A percentile compares a stretch with the other conserved stretches of the same genome.
Conservation (phyloP, 2,329 filamentous ascomycete genomes). For the Colletotrichum sp. region DNA sequence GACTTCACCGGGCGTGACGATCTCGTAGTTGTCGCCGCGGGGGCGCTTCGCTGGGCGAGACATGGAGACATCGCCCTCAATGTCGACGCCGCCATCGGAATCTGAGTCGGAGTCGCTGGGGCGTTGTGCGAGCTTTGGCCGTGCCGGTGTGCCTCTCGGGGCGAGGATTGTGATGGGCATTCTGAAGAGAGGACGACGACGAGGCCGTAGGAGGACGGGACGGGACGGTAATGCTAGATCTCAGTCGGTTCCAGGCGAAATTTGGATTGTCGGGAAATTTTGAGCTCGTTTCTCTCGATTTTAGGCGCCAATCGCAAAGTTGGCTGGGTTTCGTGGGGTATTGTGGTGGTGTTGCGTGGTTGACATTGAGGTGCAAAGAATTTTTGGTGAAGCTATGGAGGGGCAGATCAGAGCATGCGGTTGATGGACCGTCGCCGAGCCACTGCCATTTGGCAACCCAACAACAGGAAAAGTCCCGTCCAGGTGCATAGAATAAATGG, state of each 20-base stretch:
- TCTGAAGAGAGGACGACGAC: not conserved
- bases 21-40: conserved; percentile 45
- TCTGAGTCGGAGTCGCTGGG: conserved; percentile 47
- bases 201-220: not conserved
- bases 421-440: not conserved
- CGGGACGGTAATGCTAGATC: not conserved
- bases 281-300: not conserved
- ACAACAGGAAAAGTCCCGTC: not conserved
- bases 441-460: not conserved
- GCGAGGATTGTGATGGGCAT: conserved; percentile 57
- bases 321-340: not conserved
- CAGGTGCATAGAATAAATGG: not conserved
- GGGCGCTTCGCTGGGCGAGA: conserved; percentile 41
- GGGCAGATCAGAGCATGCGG: conserved; percentile 6
- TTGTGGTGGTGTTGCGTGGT: not conserved
- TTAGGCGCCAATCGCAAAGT: not conserved
- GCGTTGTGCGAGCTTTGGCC: conserved; percentile 14
- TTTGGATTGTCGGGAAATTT: not conserved
- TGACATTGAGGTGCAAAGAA: conserved; percentile 14
- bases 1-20: conserved; percentile 87
- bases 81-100: conserved; percentile 49
- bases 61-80: conserved; percentile 52
- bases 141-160: conserved; percentile 38
- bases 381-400: conserved; percentile 21
- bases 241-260: not conserved